These are phyloP conservation scores for Elaeis guineensis DNA, from an alignment of 176 grass and related monocot species.

Conservation along the genomic window DNA sequence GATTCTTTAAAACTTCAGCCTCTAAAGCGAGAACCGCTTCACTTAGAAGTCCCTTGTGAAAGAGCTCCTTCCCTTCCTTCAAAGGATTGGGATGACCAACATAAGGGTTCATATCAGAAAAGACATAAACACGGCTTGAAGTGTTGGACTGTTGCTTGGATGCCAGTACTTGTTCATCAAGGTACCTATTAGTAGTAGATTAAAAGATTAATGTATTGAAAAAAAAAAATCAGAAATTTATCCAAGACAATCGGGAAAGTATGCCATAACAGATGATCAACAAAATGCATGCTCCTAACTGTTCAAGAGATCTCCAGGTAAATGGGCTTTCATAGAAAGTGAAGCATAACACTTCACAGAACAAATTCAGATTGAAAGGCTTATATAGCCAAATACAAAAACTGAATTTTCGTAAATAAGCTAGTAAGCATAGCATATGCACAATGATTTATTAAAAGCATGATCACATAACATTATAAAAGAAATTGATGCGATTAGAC, in stretches of 20 bases:
- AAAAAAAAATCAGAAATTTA: background rate
- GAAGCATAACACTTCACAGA: too few species aligned
- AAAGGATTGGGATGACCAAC: conserved; percentile 97
- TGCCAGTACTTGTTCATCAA: conserved; percentile 42
- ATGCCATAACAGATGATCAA: too few species aligned
- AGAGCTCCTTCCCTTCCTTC: conserved; percentile 94
- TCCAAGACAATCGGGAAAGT: too few species aligned
- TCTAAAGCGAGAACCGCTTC: conserved; percentile 98
- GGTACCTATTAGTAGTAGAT: conserved; percentile 34
- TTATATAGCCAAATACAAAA: too few species aligned
- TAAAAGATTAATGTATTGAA: conserved; percentile 6
- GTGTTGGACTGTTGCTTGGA: conserved; percentile 48
- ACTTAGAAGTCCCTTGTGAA: conserved; percentile 91
- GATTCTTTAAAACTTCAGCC: conserved; percentile 96
- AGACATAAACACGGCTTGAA: conserved; percentile 85
- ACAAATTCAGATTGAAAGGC: too few species aligned
- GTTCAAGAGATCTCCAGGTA: too few species aligned
- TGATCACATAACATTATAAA: background rate
- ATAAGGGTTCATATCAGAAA: conserved; percentile 86
- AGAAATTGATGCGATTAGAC: conserved; percentile 2
- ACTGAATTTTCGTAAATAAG: too few species aligned
- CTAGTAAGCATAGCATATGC: too few species aligned
- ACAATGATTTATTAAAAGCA: too few species aligned
- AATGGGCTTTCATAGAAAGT: too few species aligned
- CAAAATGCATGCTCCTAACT: too few species aligned